phyloP scores from a whole-genome alignment of 179 eudicot genomes.

The Camellia oleifera region DNA sequence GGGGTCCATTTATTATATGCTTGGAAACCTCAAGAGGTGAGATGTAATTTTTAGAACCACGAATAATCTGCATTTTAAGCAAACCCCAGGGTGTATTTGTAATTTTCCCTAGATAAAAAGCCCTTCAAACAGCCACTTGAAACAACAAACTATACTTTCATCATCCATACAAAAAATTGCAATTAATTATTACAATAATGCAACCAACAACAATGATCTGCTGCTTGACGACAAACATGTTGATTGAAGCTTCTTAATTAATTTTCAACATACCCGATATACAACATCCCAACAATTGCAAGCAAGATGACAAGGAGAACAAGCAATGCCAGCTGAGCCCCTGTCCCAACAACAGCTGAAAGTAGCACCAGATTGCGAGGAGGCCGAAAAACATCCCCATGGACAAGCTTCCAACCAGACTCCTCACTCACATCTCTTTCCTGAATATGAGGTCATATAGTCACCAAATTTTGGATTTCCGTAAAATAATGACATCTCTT shows the following conservation, averaged over 20 bases:
- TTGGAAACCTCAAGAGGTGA: too few relatives aligned
- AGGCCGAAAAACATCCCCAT: constrained; percentile 93
- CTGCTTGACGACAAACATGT: background rate
- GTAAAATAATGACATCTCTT: background rate
- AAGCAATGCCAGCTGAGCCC: constrained; percentile 86
- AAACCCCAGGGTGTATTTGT: too few relatives aligned
- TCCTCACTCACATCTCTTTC: constrained; percentile 94
- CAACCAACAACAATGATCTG: constrained; percentile 7
- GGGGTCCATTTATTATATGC: too few relatives aligned
- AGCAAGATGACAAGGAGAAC: constrained; percentile 78
- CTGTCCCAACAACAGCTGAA: constrained; percentile 85
- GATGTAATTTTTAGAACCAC: too few relatives aligned
- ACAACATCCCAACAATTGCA: constrained; percentile 84
- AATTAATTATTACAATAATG: background rate
- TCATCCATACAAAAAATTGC: background rate
- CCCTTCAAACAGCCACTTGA: background rate
- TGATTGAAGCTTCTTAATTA: background rate
- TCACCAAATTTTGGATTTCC: background rate
- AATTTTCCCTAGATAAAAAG: too few relatives aligned
- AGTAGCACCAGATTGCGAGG: constrained; percentile 69
- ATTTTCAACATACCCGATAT: constrained; percentile 65
- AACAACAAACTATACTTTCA: background rate
- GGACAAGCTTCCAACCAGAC: constrained; percentile 98
- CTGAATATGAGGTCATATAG: constrained; percentile 30
- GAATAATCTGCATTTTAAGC: too few relatives aligned